Evolutionary conservation across 2,329 filamentous ascomycete genomes (phyloP), one percentile per base, ranked within the genome.

Genomic region (Xylaria sp.): DNA sequence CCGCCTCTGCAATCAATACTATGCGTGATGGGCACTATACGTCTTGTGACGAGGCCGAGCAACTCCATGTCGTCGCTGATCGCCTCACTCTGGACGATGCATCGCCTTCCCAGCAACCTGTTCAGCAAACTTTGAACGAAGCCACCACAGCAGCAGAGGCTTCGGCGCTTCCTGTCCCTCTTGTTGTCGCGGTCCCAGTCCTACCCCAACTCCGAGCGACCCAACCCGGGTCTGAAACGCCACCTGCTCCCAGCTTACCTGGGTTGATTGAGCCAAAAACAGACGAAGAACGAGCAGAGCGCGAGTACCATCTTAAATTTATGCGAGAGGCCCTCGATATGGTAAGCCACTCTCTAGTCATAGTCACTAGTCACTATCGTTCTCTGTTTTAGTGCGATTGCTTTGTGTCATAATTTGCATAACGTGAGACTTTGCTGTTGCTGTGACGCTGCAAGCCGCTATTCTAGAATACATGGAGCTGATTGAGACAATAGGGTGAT

Each of bases 261-360:
- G 78, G 78, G 33, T 59, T 79, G 36, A 74, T 78, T 53, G 77
- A 78, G 65, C 77, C 76, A n/a, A 74, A 73, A 66, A 77, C 77
- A 6, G 75, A 76, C 23, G 79, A 78, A 62, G 78, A 77, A 63
- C 77, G 79, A 65, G 77, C 76, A 46, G 83, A 86, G 69, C 79
- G 78, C 62, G 79, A 78, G 38, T 76, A 83, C 26, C 86, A 88
- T 71, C 80, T 85, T 66, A 79, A 78, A 51, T 97, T 94, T 81
- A 97, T 97, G 89, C 88, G 90, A 74, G 91, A 95, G 79, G 94
- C 94, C 70, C 87, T 97, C 73, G 86, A 90, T 73, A 97, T 97
- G 93, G 93, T 95, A 83, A 75, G 60, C 7, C 28, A 36, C 7
- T 53, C 40, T 33, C 15, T 23, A 23, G 7, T 31, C 13, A 15